These are phyloP conservation scores for Neckera pumila DNA, from an alignment of 225 moss, liverwort and hornwort species.

Conservation along the genomic window DNA sequence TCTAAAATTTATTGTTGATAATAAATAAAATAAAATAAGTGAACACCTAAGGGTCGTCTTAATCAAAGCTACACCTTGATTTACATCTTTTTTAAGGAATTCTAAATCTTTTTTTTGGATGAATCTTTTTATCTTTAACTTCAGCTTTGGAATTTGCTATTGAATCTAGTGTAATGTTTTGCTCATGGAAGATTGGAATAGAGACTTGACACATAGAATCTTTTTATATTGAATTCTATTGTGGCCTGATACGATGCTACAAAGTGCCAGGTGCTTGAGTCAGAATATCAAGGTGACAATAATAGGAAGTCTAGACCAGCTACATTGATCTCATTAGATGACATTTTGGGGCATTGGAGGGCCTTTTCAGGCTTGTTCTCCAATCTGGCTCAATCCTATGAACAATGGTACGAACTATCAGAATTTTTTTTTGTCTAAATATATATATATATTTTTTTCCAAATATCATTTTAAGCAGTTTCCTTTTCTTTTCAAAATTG, in stretches of 20 bases:
- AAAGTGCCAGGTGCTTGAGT: accelerated
- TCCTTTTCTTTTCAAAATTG: too few relatives aligned
- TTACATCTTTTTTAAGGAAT: not conserved
- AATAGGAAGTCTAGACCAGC: too few relatives aligned
- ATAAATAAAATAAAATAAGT: not conserved
- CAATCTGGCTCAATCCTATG: too few relatives aligned
- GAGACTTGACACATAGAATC: too few relatives aligned
- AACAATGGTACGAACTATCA: too few relatives aligned
- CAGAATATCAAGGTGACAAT: too few relatives aligned
- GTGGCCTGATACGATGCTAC: accelerated
- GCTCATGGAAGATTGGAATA: not conserved
- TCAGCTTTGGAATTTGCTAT: not conserved
- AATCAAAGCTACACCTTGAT: not conserved
- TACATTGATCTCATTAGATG: too few relatives aligned
- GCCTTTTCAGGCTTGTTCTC: too few relatives aligned
- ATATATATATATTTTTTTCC: too few relatives aligned
- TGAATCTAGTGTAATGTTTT: accelerated
- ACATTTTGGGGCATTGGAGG: too few relatives aligned
- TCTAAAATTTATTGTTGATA: not conserved
- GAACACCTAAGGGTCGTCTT: accelerated
- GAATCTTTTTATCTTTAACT: not conserved
- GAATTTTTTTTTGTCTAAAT: too few relatives aligned
- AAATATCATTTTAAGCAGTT: too few relatives aligned
- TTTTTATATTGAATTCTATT: not conserved
- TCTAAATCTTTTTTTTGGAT: accelerated